phyloP scores from a whole-genome alignment of 345 rosid genomes.

The Eucalyptus marginata region DNA sequence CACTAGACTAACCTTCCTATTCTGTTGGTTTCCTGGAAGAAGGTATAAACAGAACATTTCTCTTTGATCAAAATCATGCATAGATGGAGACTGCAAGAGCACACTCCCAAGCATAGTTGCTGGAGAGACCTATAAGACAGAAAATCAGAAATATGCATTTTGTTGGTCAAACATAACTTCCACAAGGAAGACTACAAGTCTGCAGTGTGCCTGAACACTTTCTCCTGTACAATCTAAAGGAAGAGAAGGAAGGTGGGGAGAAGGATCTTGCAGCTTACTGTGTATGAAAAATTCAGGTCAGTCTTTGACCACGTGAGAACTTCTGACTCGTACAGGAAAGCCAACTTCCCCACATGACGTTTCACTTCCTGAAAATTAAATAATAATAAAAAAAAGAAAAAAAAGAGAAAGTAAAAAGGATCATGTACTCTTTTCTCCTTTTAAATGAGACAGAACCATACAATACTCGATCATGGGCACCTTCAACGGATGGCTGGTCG shows the following conservation, averaged over 20 bases:
- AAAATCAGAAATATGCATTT: not conserved
- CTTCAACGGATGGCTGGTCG: constrained; percentile 81
- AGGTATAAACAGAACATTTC: constrained; percentile 66
- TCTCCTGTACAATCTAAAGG: not conserved
- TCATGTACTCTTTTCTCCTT: not conserved
- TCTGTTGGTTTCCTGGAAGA: constrained; percentile 54
- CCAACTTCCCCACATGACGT: constrained; percentile 45
- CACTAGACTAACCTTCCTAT: constrained; percentile 34
- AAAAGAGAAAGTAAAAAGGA: not conserved
- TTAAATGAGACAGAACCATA: not conserved
- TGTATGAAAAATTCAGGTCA: constrained; percentile 61
- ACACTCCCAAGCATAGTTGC: constrained; percentile 56
- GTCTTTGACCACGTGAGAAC: constrained; percentile 70
- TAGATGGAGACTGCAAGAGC: constrained; percentile 67
- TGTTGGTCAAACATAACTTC: not conserved
- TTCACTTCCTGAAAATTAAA: constrained; percentile 41
- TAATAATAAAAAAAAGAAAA: fast-evolving
- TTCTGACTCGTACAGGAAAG: constrained; percentile 64
- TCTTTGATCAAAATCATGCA: constrained; percentile 71
- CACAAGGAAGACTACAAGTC: not conserved
- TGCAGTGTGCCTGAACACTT: not conserved
- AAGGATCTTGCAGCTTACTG: constrained; percentile 30
- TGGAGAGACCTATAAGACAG: constrained; percentile 34
- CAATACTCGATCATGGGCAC: not conserved
- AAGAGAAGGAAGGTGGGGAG: not conserved